These are phyloP conservation scores for Sclerotinia trifoliorum DNA, from an alignment of 2,329 filamentous ascomycete species.

Conservation along the genomic window DNA sequence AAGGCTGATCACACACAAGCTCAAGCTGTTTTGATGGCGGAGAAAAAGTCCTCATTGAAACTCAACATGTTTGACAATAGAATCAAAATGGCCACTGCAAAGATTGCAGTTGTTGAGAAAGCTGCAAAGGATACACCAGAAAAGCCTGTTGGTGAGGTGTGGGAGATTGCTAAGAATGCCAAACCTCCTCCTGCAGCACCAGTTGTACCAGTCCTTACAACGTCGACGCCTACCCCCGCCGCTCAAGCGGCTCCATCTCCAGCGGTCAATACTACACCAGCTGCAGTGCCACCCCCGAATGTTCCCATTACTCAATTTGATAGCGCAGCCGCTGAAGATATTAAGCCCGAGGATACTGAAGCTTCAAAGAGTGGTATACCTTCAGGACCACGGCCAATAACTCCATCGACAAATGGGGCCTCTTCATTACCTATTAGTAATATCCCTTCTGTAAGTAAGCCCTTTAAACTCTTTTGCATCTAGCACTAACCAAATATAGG, in stretches of 20 bases:
- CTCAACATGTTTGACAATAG: conserved; percentile 78
- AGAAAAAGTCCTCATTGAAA: conserved; percentile 71
- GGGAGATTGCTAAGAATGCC: conserved; percentile 72
- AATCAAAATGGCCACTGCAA: conserved; percentile 61
- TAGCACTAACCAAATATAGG: conserved; percentile 26
- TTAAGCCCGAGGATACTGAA: conserved; percentile 30
- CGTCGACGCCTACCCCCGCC: conserved; percentile 10
- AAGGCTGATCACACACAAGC: conserved; percentile 35
- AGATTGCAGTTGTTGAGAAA: conserved; percentile 74
- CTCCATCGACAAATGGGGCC: conserved; percentile 29
- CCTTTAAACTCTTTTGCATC: not conserved
- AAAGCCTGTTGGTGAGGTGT: conserved; percentile 80
- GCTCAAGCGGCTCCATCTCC: conserved; percentile 3
- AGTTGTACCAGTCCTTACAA: conserved; percentile 25
- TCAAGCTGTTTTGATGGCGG: conserved; percentile 67
- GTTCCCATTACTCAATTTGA: conserved; percentile 27
- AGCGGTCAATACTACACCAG: not conserved
- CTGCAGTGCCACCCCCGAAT: not conserved
- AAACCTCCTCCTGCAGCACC: conserved; percentile 46
- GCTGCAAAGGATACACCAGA: conserved; percentile 84
- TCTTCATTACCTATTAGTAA: conserved; percentile 30
- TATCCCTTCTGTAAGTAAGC: conserved; percentile 35
- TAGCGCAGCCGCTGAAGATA: conserved; percentile 24
- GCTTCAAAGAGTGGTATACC: conserved; percentile 18
- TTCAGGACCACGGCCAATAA: conserved; percentile 21